Evolutionary conservation across 495 filamentous ascomycete genomes (phyloP).

Genomic region (Trichocladium uniseriatum): DNA sequence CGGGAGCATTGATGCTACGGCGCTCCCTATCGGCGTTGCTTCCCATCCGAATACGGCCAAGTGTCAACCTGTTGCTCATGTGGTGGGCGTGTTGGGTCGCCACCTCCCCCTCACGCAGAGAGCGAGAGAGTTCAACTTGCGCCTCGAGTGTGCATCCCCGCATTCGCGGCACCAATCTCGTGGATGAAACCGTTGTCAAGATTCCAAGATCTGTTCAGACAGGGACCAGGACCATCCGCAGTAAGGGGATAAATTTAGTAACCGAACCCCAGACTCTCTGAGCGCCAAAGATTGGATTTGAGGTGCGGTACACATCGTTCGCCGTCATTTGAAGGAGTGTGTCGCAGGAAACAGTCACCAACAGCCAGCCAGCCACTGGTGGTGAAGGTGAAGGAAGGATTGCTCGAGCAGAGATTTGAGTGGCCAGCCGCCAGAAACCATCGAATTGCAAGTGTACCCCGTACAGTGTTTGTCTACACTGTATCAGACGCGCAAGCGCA

Average conservation of each 20-base stretch:
- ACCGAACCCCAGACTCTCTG: neutral
- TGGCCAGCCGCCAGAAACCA: too few species aligned
- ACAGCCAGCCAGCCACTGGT: neutral
- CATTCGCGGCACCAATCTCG: neutral
- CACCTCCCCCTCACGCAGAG: constrained; percentile 4
- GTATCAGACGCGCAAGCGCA: neutral
- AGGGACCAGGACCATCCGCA: too few species aligned
- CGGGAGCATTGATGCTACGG: constrained; percentile 7
- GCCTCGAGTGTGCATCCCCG: too few species aligned
- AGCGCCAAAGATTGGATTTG: too few species aligned
- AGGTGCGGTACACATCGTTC: too few species aligned
- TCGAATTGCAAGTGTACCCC: too few species aligned
- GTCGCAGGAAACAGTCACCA: neutral
- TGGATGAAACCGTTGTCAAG: too few species aligned
- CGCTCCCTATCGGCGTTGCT: neutral
- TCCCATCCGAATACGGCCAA: constrained; percentile 9
- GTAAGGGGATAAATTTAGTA: constrained; percentile 4
- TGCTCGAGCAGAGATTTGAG: too few species aligned
- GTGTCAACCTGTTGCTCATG: constrained; percentile 2
- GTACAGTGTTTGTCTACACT: neutral
- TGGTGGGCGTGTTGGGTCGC: too few species aligned
- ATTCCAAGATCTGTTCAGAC: too few species aligned
- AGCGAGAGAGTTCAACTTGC: neutral
- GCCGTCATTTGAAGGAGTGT: neutral
- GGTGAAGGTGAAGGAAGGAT: too few species aligned